Base-by-base conservation (phyloP, 2,329 filamentous ascomycete species). In the Verticillium nonalfalfae region DNA sequence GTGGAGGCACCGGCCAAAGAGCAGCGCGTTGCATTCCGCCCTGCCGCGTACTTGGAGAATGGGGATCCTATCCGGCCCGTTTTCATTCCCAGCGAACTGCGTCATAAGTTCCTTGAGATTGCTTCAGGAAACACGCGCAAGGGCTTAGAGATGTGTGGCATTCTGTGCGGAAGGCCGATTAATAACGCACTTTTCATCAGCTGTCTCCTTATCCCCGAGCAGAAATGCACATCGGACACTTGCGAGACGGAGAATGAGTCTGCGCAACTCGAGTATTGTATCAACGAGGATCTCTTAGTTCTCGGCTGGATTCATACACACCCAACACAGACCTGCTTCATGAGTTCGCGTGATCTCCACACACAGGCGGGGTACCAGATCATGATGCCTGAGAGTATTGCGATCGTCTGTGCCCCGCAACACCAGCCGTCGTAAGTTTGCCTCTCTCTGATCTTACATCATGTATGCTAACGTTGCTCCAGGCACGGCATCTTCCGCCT, bases 241-340 rank as follows among this genome's bases (percentile, higher is more conserved):
- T 99, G 95, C 73, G 94, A 98, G 75, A 98, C 92, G 21, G 86
- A 92, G 57, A 95, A 97, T 66, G 93, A 96, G 73, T 84, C 85
- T 35, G 86, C 87, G 0, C 82, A 97, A 34, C 93, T 97, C 68
- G 92, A 97, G 61, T 97, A 94, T 73, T 96, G 93, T 71, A 90
- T 95, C 68, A 82, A 81, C 5, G 86, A 96, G 70, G 90, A 96
- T 63, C 76, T 98, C 39, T 85, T 97, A 74, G 87, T 96, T 59
- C 82, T 97, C 5, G 94, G 94, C 45, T 99, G 95, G 95, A 99
- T 99, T 64, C 95, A 99, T 72, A 99, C 95, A 0, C 95, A 99
- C 73, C 95, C 95, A 0, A 92, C 90, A 0, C 95, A 99, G 76
- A 96, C 92, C 0, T 99, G 95, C 75, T 99, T 99, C 73, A 96